Evolutionary conservation across 2,329 filamentous ascomycete species (phyloP).

Genomic region (Capronia epimyces): DNA sequence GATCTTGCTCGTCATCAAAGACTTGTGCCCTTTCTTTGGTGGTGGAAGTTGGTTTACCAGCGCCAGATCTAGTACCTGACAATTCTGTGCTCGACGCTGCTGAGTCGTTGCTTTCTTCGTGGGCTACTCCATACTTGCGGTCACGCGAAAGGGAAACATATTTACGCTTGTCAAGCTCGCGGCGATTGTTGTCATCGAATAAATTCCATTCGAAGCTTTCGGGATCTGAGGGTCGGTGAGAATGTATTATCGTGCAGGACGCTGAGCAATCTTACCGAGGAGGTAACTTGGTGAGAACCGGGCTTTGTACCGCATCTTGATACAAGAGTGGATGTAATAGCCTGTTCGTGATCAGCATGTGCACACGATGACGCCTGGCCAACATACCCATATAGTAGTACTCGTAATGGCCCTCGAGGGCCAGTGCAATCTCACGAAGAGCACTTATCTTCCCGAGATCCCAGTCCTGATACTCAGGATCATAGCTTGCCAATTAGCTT

Average conservation of each 20-base stretch:
- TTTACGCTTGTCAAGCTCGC: constrained; percentile 39
- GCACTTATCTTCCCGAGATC: constrained; percentile 60
- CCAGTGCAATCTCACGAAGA: constrained; percentile 53
- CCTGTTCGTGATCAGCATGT: constrained; percentile 34
- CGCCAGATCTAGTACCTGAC: constrained; percentile 12
- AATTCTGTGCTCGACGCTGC: neutral
- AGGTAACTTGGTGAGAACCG: constrained; percentile 45
- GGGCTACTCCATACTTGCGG: constrained; percentile 15
- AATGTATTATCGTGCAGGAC: neutral
- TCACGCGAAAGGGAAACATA: constrained; percentile 45
- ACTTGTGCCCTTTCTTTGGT: constrained; percentile 19
- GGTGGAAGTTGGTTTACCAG: constrained; percentile 14
- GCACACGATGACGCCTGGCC: neutral
- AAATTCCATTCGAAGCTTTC: constrained; percentile 43
- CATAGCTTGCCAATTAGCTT: constrained; percentile 43
- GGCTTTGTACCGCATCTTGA: constrained; percentile 50
- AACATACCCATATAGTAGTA: constrained; percentile 60
- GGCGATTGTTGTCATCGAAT: constrained; percentile 39
- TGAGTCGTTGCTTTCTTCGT: neutral
- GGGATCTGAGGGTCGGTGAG: constrained; percentile 36
- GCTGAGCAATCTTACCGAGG: constrained; percentile 37
- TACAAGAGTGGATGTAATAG: constrained; percentile 57
- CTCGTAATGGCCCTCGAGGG: constrained; percentile 50
- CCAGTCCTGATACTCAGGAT: constrained; percentile 55
- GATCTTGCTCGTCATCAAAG: constrained; percentile 27